Conservation (phyloP, 257 asterid species). For the Lantana camara region DNA sequence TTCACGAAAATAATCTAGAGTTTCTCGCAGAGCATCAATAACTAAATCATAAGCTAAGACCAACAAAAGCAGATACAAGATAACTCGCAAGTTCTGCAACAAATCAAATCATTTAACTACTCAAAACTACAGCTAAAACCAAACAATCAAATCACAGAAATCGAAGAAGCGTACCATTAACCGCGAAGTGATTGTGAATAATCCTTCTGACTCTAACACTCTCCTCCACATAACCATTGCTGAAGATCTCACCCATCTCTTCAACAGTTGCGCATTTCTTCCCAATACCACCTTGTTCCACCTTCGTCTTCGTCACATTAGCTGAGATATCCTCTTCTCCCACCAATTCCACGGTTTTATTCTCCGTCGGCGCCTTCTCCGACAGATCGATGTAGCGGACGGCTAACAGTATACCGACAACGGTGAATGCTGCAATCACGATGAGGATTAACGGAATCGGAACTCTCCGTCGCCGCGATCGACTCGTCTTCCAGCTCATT, state of each 20-base stretch:
- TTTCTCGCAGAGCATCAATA: background rate
- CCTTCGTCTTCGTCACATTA: constrained; percentile 22
- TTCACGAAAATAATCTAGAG: background rate
- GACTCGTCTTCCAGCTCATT: constrained; percentile 42
- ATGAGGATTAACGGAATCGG: constrained; percentile 40
- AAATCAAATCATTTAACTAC: constrained; percentile 16
- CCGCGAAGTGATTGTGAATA: constrained; percentile 64
- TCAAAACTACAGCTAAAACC: background rate
- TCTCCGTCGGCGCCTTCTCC: constrained; percentile 35
- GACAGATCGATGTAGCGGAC: constrained; percentile 68
- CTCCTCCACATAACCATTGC: constrained; percentile 58
- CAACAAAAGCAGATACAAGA: background rate
- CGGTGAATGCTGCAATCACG: constrained; percentile 46
- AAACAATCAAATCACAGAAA: background rate
- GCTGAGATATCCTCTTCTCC: constrained; percentile 17
- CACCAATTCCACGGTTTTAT: constrained; percentile 16
- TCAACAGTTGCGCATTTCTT: constrained; percentile 86
- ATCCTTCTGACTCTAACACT: constrained; percentile 61
- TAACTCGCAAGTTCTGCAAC: background rate
- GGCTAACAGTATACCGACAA: constrained; percentile 53
- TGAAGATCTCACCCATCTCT: constrained; percentile 86
- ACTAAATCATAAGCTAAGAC: background rate
- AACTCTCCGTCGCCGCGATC: constrained; percentile 55
- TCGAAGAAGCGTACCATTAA: constrained; percentile 46
- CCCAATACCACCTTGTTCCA: constrained; percentile 17